Evolutionary conservation across 352 stramenopile genomes (phyloP).

Genomic region (Thalassiosira exigua): DNA sequence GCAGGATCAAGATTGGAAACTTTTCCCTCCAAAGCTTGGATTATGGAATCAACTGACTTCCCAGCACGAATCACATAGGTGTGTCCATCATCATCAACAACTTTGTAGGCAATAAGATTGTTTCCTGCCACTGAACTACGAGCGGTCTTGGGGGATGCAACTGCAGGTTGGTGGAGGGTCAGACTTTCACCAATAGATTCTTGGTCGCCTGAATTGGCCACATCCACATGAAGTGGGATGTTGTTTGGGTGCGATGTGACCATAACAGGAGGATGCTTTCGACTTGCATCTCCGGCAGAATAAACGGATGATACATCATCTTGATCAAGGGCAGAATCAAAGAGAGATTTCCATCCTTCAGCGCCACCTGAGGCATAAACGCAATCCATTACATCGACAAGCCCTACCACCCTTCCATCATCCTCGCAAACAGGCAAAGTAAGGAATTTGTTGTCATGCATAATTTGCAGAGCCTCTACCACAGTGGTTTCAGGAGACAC

Average conservation of each 20-base stretch:
- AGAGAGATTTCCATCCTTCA: conserved; percentile 79
- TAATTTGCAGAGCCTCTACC: conserved; percentile 96
- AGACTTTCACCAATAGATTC: conserved; percentile 61
- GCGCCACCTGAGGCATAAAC: conserved; percentile 85
- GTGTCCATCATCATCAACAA: conserved; percentile 65
- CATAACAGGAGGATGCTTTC: conserved; percentile 42
- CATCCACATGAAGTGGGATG: conserved; percentile 76
- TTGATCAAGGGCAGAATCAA: conserved; percentile 70
- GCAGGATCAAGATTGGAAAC: conserved; percentile 46
- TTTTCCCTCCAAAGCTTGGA: conserved; percentile 67
- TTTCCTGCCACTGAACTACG: conserved; percentile 23
- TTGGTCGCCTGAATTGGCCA: conserved; percentile 55
- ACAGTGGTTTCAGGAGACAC: conserved; percentile 92
- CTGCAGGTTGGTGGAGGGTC: conserved; percentile 41
- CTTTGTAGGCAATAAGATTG: conserved; percentile 74
- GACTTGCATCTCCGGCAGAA: conserved; percentile 37
- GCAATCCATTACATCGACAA: conserved; percentile 96
- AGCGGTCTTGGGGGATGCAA: conserved; percentile 22
- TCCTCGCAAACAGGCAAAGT: conserved; percentile 95
- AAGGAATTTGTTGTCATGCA: conserved; percentile 98
- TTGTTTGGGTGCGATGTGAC: conserved; percentile 64
- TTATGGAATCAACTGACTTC: conserved; percentile 60
- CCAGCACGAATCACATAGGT: conserved; percentile 77
- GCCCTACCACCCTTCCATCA: conserved; percentile 89
- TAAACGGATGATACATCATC: conserved; percentile 60